These are phyloP conservation scores for Pterula multifida DNA, from an alignment of 1,284 basidiomycete species.

Conservation along the genomic window DNA sequence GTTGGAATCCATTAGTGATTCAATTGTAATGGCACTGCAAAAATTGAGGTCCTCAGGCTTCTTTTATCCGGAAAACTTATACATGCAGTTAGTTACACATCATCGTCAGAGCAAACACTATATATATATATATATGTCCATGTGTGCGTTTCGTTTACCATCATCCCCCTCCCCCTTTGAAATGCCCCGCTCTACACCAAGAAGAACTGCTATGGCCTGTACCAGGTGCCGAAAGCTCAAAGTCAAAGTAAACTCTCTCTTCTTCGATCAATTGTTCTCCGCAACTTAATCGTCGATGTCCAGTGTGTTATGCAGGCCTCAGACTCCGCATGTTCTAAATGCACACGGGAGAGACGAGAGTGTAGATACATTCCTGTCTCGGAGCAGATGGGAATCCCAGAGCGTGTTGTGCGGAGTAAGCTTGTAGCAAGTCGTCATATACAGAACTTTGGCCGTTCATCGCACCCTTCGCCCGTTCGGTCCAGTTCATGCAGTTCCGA, in stretches of 20 bases:
- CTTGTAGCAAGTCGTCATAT: too few relatives aligned
- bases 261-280: too few relatives aligned
- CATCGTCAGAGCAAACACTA: background rate
- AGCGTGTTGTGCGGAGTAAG: background rate
- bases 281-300: background rate
- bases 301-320: background rate
- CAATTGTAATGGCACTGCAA: background rate
- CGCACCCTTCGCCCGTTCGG: background rate
- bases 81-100: background rate
- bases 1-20: background rate
- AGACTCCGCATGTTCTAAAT: background rate
- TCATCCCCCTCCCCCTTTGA: background rate
- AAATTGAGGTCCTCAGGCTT: background rate
- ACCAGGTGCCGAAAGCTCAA: background rate
- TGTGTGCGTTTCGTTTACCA: background rate
- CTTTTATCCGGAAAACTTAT: background rate
- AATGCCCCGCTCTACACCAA: constrained; percentile 1
- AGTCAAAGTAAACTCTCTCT: background rate
- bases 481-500: constrained; percentile 1
- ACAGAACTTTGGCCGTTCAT: too few relatives aligned
- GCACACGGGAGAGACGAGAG: background rate
- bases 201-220: constrained; percentile 1
- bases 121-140: background rate
- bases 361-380: background rate
- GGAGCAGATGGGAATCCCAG: constrained; percentile 1